Conservation (phyloP, 2,329 filamentous ascomycete species). For the Colletotrichum sansevieriae region DNA sequence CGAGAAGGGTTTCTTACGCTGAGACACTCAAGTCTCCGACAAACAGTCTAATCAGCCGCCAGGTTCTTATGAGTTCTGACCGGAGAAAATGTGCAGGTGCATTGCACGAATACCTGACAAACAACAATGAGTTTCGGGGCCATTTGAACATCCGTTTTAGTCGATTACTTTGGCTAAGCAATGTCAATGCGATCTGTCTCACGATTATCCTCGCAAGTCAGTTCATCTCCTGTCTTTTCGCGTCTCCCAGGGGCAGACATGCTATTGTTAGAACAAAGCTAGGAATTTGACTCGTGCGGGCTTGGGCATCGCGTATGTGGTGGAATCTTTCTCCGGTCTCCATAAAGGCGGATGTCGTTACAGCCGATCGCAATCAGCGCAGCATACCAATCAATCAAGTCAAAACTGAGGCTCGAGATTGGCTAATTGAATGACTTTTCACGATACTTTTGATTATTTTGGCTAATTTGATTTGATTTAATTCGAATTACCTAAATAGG, state of each 20-base stretch:
- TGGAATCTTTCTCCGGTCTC: constrained; percentile 2
- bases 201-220: background rate
- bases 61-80: background rate
- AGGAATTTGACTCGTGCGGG: constrained; percentile 26
- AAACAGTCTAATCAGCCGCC: background rate
- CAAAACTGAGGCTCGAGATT: too few relatives aligned
- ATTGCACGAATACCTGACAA: background rate
- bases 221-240: background rate
- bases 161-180: background rate
- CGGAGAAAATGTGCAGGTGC: constrained; percentile 1
- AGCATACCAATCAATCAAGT: too few relatives aligned
- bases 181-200: background rate
- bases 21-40: background rate
- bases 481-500: too few relatives aligned
- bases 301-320: background rate
- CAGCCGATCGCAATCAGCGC: constrained; percentile 27
- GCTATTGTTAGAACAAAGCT: background rate
- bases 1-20: constrained; percentile 8
- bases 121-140: background rate
- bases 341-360: background rate
- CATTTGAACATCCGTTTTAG: too few relatives aligned
- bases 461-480: too few relatives aligned
- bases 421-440: too few relatives aligned
- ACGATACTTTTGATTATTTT: too few relatives aligned
- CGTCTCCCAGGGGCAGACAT: background rate